Base-by-base conservation (phyloP, 108 stramenopile species). In the Cylindrotheca fusiformis region DNA sequence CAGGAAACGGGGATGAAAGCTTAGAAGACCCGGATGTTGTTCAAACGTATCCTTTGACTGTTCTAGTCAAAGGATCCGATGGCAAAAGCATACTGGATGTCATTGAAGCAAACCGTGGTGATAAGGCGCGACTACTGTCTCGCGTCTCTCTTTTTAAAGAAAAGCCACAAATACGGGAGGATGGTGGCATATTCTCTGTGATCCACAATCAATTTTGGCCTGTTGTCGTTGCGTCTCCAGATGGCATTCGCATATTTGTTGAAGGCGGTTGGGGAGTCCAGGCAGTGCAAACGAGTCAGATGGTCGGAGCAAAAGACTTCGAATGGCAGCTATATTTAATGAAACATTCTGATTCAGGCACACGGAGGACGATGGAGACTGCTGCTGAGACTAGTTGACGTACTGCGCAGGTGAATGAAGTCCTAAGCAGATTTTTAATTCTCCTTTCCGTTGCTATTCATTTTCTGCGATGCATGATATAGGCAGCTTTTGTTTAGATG, bases 301-400 rank as follows among this genome's bases (percentile, higher is more conserved):
- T 3, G 19, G 31, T 22, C 32, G 55, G 47, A 20, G 8, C 18
- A 10, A 31, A 36, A 22, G 14, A 51, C 14, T 8, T 41, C 22
- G 76, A 69, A 19, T 88, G 81, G 84, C 87, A 88, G 54, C 74
- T 88, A n/a, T 83, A 68, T 49, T 62, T 88, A 21, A 47, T 75
- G 12, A 25, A 54, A 8, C 84, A 86, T 54, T 49, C 68, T 25
- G 27, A 33, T 28, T 19, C 22, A 22, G 20, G 8, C 6, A n/a
- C 12, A 23, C 45, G 48, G 50, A 20, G 21, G 44, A 44, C 44
- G 44, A 8, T 44, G 44, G 14, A 57, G 19, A 57, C 22, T 26
- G 28, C 8, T 44, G 44, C 8, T 14, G 28, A 31, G n/a, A n/a
- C n/a, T n/a, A n/a, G n/a, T n/a, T n/a, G n/a, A n/a, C n/a, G n/a